These are phyloP conservation scores for Stylosanthes scabra DNA, from an alignment of 331 rosid genomes.

Conservation along the genomic window DNA sequence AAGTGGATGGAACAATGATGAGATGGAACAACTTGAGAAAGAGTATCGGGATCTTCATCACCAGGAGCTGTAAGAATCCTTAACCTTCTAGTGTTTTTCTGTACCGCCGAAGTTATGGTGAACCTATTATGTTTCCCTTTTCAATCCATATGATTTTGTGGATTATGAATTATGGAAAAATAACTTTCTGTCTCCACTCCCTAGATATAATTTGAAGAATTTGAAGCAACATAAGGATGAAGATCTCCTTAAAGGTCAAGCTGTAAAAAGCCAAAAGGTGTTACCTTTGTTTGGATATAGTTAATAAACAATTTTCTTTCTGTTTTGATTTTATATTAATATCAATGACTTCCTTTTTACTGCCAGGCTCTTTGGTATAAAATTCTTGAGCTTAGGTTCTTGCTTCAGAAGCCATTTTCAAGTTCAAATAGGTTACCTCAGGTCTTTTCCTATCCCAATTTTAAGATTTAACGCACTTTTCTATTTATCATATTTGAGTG, in stretches of 20 bases:
- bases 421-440: slow-evolving; percentile 90
- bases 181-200: slow-evolving; percentile 42
- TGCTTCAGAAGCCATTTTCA: slow-evolving; percentile 85
- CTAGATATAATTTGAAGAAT: slow-evolving; percentile 74
- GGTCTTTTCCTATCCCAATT: slow-evolving; percentile 53
- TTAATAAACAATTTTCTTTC: slow-evolving; percentile 7
- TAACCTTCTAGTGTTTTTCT: background rate
- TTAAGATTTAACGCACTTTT: slow-evolving; percentile 2
- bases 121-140: slow-evolving; percentile 8
- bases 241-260: slow-evolving; percentile 89
- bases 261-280: slow-evolving; percentile 91
- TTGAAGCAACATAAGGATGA: slow-evolving; percentile 84
- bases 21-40: slow-evolving; percentile 84
- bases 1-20: slow-evolving; percentile 45
- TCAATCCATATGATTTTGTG: slow-evolving; percentile 2
- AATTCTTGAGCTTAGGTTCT: slow-evolving; percentile 83
- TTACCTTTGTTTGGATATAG: background rate
- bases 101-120: background rate
- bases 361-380: slow-evolving; percentile 86
- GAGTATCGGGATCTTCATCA: slow-evolving; percentile 69
- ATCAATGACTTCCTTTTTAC: slow-evolving; percentile 24
- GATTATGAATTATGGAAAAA: slow-evolving; percentile 30
- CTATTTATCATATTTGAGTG: slow-evolving; percentile 21
- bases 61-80: slow-evolving; percentile 68
- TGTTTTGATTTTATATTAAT: slow-evolving; percentile 18